Evolutionary conservation across 805 yeast genomes (phyloP).

Genomic region (Pichia nanzhaoensis): DNA sequence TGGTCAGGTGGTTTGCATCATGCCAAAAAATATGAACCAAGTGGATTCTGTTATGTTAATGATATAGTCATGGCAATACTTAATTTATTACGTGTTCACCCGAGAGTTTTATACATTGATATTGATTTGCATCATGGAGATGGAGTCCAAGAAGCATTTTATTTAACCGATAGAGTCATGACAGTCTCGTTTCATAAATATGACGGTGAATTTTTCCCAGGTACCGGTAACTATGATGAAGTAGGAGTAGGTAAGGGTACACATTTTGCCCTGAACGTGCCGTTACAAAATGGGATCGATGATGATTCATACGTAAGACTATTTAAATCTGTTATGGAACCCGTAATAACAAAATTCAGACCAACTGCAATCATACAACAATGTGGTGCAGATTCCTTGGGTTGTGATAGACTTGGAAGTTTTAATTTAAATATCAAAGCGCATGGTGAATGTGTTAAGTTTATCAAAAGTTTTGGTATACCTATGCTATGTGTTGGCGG

Average conservation of each 20-base stretch:
- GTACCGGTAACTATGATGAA: slow-evolving; percentile 91
- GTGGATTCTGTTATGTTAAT: slow-evolving; percentile 92
- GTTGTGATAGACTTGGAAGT: slow-evolving; percentile 90
- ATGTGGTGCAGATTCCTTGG: slow-evolving; percentile 95
- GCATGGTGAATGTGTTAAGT: slow-evolving; percentile 93
- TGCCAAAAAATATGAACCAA: slow-evolving; percentile 90
- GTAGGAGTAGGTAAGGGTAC: slow-evolving; percentile 85
- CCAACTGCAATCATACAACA: slow-evolving; percentile 94
- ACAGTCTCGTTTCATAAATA: slow-evolving; percentile 93
- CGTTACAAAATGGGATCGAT: slow-evolving; percentile 91
- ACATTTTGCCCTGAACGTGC: slow-evolving; percentile 83
- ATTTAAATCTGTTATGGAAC: slow-evolving; percentile 81
- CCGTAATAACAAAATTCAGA: slow-evolving; percentile 83
- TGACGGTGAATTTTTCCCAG: slow-evolving; percentile 93
- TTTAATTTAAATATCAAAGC: slow-evolving; percentile 88
- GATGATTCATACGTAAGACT: slow-evolving; percentile 74
- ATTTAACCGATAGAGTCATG: slow-evolving; percentile 93
- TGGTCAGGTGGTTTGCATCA: slow-evolving; percentile 98
- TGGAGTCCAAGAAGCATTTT: slow-evolving; percentile 96
- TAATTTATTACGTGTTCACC: slow-evolving; percentile 79
- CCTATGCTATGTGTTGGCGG: slow-evolving; percentile 94
- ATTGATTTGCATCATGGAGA: slow-evolving; percentile 97
- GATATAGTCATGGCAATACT: slow-evolving; percentile 88
- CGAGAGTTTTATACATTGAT: slow-evolving; percentile 88
- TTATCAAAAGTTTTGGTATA: slow-evolving; percentile 77